Conservation (phyloP, 2,329 filamentous ascomycete genomes). For the Chaetomium sp. region DNA sequence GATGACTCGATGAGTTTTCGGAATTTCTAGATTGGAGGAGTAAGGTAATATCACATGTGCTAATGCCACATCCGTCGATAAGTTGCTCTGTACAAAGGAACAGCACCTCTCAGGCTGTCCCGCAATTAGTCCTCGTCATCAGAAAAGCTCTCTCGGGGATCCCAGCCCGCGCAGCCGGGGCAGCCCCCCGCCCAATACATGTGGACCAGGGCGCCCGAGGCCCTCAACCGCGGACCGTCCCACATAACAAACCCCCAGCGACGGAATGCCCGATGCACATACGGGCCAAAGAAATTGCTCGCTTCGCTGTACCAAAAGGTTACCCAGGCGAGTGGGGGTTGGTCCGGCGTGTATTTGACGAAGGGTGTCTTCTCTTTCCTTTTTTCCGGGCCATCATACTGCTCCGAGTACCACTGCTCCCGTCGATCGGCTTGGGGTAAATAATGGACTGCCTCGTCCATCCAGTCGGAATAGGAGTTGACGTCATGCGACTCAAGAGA, state of each 20-base stretch:
- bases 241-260: constrained; percentile 6
- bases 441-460: background rate
- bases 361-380: background rate
- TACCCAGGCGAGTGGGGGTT: constrained; percentile 2
- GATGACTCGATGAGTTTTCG: too few species aligned
- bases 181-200: background rate
- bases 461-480: background rate
- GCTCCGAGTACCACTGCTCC: background rate
- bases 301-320: background rate
- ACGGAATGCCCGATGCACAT: background rate
- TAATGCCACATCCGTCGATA: too few species aligned
- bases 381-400: background rate
- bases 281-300: background rate
- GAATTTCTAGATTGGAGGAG: too few species aligned
- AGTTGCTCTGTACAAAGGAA: too few species aligned
- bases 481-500: too few species aligned
- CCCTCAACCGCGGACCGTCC: background rate
- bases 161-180: background rate
- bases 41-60: too few species aligned
- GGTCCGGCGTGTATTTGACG: background rate
- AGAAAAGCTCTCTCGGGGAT: background rate
- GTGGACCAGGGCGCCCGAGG: background rate
- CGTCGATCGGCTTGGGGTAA: background rate
- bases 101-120: too few species aligned
- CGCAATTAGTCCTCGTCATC: too few species aligned